Evolutionary conservation across 1,284 basidiomycete species (phyloP), one percentile per base, ranked within the genome.

Genomic region (Leccinum subfulvum): DNA sequence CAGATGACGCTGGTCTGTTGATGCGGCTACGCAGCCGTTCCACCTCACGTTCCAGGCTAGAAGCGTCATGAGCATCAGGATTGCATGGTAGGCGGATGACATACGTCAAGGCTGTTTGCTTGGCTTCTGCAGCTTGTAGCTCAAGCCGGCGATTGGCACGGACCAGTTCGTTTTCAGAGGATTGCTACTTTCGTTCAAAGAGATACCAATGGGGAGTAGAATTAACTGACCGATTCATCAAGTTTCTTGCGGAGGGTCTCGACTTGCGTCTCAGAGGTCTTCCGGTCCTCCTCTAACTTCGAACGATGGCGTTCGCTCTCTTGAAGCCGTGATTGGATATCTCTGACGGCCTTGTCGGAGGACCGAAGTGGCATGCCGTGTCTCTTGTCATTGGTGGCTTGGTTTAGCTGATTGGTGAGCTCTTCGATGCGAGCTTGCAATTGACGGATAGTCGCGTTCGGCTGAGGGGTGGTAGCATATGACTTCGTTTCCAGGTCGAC

Each of bases 401-500:
- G 83, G 56, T 67, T 80, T 16, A 92, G 80, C 68, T 89, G 87
- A 60, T 75, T 82, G 1, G 85, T 83, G 56, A 92, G 81, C 69
- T 93, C 91, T 66, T 90, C 89, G 53, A 92, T 85, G 18, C 88
- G 83, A 57, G 80, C 84, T 63, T 90, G 89, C 35, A 86, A 75
- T 28, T 88, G 84, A 56, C 87, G 80, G 23, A 85, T 81, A 1
- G 77, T 75, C 1, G 83, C 77, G 3, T 81, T 72, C 10, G 87
- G 81, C 26, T 88, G 82, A n/a, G 90, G 86, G 16, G 84, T 84
- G 63, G 74, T 85, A 8, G 86, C 75, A 67, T 91, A 88, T 1
- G 91, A 88, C 69, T 82, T 89, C 0, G 91, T 91, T 73, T 94
- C 92, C 11, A 94, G 79, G 69, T 94, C 92, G 8, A 92, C 87